phyloP scores from a whole-genome alignment of 2,329 filamentous ascomycete genomes.

The Graphilbum ipis-grandicollis region DNA sequence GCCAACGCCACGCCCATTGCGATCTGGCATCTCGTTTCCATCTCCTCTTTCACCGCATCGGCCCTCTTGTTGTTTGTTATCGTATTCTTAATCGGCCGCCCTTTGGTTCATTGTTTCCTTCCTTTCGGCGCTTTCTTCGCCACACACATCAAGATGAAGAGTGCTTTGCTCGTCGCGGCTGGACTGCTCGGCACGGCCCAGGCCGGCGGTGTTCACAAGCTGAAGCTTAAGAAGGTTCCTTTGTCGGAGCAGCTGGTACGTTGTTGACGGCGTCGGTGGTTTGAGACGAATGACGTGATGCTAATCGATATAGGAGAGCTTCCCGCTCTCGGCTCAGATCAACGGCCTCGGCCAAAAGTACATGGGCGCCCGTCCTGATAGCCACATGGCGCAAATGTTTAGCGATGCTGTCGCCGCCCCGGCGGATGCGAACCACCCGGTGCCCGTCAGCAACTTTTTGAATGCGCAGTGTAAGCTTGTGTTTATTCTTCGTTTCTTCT shows the following conservation, averaged over 20 bases:
- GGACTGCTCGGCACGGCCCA: constrained; percentile 67
- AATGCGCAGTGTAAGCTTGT: constrained; percentile 79
- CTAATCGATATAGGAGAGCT: constrained; percentile 40
- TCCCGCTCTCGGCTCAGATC: constrained; percentile 67
- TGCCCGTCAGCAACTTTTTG: constrained; percentile 92
- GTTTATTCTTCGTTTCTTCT: background rate
- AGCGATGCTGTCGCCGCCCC: constrained; percentile 51
- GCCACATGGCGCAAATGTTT: constrained; percentile 63
- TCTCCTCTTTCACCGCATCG: too few relatives aligned
- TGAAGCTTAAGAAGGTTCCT: constrained; percentile 95
- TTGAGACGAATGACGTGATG: background rate
- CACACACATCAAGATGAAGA: constrained; percentile 82
- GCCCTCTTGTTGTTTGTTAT: background rate
- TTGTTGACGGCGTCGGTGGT: too few relatives aligned
- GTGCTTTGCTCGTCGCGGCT: constrained; percentile 52
- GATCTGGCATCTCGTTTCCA: too few relatives aligned
- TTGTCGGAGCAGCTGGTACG: constrained; percentile 74
- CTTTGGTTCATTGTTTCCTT: background rate
- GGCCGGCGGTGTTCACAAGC: constrained; percentile 70
- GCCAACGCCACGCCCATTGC: too few relatives aligned
- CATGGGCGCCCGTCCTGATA: constrained; percentile 61
- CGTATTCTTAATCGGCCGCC: too few relatives aligned
- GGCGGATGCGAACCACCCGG: constrained; percentile 53
- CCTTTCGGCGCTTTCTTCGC: background rate
- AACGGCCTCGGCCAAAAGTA: constrained; percentile 88